phyloP scores from a whole-genome alignment of 306 rosid genomes.

The Cicer bijugum region DNA sequence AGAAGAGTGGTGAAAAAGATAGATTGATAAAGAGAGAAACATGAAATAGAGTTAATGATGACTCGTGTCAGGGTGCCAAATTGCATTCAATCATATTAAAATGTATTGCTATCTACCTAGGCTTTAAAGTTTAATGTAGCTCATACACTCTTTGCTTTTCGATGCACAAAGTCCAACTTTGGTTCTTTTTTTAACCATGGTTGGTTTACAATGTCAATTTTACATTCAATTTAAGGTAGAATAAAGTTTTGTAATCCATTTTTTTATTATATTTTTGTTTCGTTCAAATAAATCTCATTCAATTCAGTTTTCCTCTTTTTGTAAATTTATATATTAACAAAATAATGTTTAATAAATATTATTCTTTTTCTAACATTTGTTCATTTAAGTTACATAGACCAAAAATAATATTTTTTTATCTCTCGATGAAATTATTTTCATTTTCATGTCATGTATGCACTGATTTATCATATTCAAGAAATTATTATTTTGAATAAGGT shows the following conservation, averaged over 20 bases:
- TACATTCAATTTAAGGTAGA: background rate
- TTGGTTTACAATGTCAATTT: background rate
- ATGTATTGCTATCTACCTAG: constrained; percentile 46
- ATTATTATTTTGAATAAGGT: no score
- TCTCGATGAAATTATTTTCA: no score
- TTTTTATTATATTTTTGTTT: background rate
- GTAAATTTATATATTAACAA: no score
- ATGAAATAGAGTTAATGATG: constrained; percentile 70
- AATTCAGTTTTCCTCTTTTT: background rate
- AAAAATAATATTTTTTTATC: no score
- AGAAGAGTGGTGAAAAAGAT: constrained; percentile 36
- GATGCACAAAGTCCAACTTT: constrained; percentile 37
- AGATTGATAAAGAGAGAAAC: constrained; percentile 24
- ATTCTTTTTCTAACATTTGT: no score
- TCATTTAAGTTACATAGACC: no score
- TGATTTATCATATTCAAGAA: no score
- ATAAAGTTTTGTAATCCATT: background rate
- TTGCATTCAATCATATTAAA: constrained; percentile 63
- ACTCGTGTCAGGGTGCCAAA: constrained; percentile 59
- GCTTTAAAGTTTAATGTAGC: constrained; percentile 29
- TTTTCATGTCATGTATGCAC: no score
- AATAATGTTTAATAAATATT: no score
- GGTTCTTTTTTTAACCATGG: constrained; percentile 47
- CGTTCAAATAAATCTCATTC: background rate
- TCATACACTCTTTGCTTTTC: background rate